These are phyloP conservation scores for Pythium biforme DNA, from an alignment of 352 stramenopile genomes.

Conservation along the genomic window DNA sequence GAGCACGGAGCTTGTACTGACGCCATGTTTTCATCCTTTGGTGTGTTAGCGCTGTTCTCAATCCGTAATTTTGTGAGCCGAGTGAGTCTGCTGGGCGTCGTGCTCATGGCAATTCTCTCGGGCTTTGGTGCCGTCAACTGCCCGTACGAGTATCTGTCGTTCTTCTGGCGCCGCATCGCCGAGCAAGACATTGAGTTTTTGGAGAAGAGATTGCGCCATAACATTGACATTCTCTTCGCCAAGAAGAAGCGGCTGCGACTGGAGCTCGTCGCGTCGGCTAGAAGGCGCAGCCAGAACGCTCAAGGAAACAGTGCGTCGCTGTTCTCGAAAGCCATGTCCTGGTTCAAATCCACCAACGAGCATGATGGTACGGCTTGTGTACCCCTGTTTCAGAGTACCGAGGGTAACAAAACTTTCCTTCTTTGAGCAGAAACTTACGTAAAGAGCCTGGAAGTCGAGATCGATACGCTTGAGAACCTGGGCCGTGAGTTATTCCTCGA, in stretches of 20 bases:
- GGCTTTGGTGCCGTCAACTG: slow-evolving; percentile 84
- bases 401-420: neutral
- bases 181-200: slow-evolving; percentile 84
- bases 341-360: slow-evolving; percentile 29
- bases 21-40: neutral
- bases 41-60: slow-evolving; percentile 53
- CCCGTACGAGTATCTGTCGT: slow-evolving; percentile 83
- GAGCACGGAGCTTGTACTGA: no score
- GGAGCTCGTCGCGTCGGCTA: slow-evolving; percentile 41
- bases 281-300: slow-evolving; percentile 27
- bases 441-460: slow-evolving; percentile 63
- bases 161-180: slow-evolving; percentile 75
- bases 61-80: slow-evolving; percentile 82
- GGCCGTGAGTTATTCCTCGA: slow-evolving; percentile 79
- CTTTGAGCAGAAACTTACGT: slow-evolving; percentile 50
- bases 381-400: neutral
- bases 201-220: slow-evolving; percentile 76
- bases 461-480: slow-evolving; percentile 75
- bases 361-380: slow-evolving; percentile 23
- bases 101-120: slow-evolving; percentile 82
- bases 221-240: slow-evolving; percentile 75
- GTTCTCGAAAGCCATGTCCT: slow-evolving; percentile 31
- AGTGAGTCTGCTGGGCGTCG: slow-evolving; percentile 74
- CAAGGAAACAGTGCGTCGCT: slow-evolving; percentile 27
- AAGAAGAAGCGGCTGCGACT: slow-evolving; percentile 78